Conservation (phyloP, 2,329 filamentous ascomycete genomes). For the Sclerotinia minor region DNA sequence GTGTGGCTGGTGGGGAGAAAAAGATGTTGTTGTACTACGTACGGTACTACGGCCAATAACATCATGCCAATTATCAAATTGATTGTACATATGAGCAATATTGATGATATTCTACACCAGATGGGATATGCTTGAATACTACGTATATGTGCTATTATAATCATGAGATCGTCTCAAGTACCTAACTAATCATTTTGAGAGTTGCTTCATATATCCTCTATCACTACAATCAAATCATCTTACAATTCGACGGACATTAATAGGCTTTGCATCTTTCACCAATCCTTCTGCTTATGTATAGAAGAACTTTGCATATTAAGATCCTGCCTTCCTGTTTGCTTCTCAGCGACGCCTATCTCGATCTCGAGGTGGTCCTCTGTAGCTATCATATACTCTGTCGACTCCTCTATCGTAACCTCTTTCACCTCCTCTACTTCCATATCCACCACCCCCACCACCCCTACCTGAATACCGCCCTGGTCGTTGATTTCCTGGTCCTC, state of each 20-base stretch:
- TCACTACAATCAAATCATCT: conserved; percentile 12
- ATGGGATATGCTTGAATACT: too few species aligned
- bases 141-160: not conserved
- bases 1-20: not conserved
- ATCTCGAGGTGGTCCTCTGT: conserved; percentile 19
- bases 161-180: not conserved
- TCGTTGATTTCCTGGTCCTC: conserved; percentile 31
- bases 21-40: not conserved
- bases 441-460: conserved; percentile 3
- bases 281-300: not conserved
- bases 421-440: conserved; percentile 11
- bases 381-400: conserved; percentile 22
- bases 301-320: not conserved
- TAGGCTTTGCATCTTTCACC: not conserved
- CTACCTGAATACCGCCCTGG: not conserved
- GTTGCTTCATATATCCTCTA: not conserved
- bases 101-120: not conserved
- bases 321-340: not conserved
- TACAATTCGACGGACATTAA: not conserved
- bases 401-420: conserved; percentile 21
- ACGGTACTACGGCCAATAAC: not conserved
- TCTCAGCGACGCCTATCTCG: conserved; percentile 24
- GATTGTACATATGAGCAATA: not conserved
- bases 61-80: not conserved
- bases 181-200: not conserved